Conservation (phyloP, 2,329 filamentous ascomycete species). For the Colletotrichum sp. region DNA sequence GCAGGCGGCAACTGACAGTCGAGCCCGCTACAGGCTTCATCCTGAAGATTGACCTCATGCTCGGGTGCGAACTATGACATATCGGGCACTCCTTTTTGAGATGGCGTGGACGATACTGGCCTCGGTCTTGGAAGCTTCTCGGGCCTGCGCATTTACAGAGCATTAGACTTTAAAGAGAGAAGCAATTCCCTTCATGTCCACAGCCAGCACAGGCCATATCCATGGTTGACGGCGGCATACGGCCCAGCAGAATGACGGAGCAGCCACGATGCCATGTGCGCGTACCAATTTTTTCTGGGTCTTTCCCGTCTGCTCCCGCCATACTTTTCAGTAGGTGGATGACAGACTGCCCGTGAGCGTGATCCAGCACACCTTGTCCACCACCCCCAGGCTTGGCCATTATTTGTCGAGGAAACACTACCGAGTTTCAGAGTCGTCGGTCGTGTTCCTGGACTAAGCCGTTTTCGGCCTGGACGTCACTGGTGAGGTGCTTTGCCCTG, state of each 20-base stretch:
- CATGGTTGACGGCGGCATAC: neutral
- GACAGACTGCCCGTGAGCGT: neutral
- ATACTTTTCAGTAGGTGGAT: neutral
- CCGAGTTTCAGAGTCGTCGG: constrained; percentile 22
- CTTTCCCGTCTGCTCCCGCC: neutral
- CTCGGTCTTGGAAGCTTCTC: neutral
- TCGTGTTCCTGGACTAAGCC: constrained; percentile 19
- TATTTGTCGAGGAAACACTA: constrained; percentile 19
- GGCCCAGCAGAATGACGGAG: neutral
- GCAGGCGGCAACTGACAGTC: neutral
- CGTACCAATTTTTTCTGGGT: constrained; percentile 5
- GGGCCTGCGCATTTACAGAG: neutral
- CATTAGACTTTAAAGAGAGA: neutral
- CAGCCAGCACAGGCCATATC: neutral
- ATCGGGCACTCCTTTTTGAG: neutral
- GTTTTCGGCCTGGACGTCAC: neutral
- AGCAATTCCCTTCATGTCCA: neutral
- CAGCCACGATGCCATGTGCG: constrained; percentile 11
- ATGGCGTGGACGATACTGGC: neutral
- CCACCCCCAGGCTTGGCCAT: constrained; percentile 7
- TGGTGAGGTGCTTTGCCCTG: neutral
- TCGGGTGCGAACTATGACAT: neutral
- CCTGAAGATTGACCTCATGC: neutral
- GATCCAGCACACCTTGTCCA: neutral
- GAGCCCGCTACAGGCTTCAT: constrained; percentile 1